These are phyloP conservation scores for Phytophthora pisi DNA, from an alignment of 352 stramenopile species.

Conservation along the genomic window DNA sequence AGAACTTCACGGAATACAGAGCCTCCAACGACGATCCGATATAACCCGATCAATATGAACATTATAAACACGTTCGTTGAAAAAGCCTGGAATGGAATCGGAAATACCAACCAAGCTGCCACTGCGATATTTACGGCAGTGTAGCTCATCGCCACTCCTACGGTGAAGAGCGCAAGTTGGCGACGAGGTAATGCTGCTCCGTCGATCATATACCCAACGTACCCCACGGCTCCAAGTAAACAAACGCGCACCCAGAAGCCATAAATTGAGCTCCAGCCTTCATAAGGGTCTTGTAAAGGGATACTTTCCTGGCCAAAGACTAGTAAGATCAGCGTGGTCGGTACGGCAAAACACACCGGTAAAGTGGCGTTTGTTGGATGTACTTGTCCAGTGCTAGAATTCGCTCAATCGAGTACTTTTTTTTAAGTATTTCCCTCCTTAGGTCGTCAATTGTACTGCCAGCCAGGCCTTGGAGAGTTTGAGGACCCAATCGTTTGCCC, in stretches of 20 bases:
- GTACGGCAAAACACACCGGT: background rate
- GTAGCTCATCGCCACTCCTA: background rate
- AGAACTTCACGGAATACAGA: background rate
- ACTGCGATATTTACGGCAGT: background rate
- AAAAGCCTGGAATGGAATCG: background rate
- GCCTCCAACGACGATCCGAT: background rate
- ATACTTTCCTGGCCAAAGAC: background rate
- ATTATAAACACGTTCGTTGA: background rate
- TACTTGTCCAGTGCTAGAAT: background rate
- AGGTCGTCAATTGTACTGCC: background rate
- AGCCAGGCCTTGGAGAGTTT: background rate
- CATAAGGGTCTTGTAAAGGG: background rate
- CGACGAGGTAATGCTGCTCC: background rate
- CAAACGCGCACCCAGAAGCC: background rate
- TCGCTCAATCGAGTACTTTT: background rate
- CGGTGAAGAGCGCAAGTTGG: background rate
- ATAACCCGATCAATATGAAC: background rate
- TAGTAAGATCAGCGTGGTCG: background rate
- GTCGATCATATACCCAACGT: conserved; percentile 3
- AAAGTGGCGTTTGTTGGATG: background rate
- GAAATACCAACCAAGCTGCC: background rate
- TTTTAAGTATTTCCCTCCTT: background rate
- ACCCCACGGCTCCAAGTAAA: background rate
- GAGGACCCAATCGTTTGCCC: background rate
- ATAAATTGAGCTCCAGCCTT: background rate